Evolutionary conservation across 176 grass and related monocot genomes (phyloP).

Genomic region (Carex kokanica): DNA sequence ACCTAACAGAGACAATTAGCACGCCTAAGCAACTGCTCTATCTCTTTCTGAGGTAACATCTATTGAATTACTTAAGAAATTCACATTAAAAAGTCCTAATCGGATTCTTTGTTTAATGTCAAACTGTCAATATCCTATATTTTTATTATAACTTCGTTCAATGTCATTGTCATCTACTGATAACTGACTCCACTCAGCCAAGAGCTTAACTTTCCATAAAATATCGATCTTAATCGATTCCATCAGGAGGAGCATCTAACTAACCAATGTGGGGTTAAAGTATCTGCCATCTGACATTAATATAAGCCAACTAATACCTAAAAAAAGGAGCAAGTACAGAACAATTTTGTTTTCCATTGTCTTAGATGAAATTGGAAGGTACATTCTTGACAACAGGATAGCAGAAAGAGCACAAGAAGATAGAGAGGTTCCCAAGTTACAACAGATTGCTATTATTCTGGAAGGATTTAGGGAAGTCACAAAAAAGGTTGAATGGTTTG

Average conservation of each 20-base stretch:
- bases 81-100: not conserved
- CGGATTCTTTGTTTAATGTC: not conserved
- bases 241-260: not conserved
- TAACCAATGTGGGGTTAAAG: not conserved
- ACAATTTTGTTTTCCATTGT: not conserved
- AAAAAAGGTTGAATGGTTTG: not conserved
- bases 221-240: not conserved
- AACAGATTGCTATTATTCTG: not conserved
- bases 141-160: too few species aligned
- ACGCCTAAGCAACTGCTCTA: not conserved
- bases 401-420: too few species aligned
- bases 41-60: not conserved
- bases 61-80: not conserved
- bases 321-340: not conserved
- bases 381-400: too few species aligned
- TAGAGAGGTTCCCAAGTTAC: too few species aligned
- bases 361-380: too few species aligned
- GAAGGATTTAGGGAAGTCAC: not conserved
- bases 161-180: not conserved
- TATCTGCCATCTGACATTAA: not conserved
- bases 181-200: not conserved
- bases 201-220: not conserved
- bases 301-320: not conserved
- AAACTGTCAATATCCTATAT: too few species aligned
- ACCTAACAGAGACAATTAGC: not conserved